Percentiles rank a stretch among this genome's conserved stretches.
phyloP scores from a whole-genome alignment of 2,329 filamentous ascomycete species.

The Phialophora chinensis region DNA sequence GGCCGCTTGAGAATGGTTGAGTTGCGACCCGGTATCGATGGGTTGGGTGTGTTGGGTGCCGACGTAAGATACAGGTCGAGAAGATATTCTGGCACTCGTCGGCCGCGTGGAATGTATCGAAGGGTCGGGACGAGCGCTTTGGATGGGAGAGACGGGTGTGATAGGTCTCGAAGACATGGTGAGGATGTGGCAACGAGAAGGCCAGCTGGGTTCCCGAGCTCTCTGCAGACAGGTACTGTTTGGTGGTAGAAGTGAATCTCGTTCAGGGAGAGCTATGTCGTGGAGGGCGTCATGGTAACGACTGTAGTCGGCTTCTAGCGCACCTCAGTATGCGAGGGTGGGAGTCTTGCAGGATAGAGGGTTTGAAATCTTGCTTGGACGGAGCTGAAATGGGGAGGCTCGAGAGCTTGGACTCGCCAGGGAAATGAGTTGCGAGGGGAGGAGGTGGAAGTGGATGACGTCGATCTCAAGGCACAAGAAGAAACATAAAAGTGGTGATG shows the following conservation, averaged over 20 bases:
- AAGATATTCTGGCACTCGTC: constrained; percentile 37
- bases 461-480: constrained; percentile 26
- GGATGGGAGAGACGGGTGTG: constrained; percentile 40
- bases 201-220: constrained; percentile 9
- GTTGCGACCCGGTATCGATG: constrained; percentile 37
- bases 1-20: constrained; percentile 45
- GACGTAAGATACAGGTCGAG: constrained; percentile 51
- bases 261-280: constrained; percentile 24
- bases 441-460: constrained; percentile 33
- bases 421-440: constrained; percentile 30
- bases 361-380: constrained; percentile 13
- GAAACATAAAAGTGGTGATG: constrained; percentile 18
- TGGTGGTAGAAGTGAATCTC: not conserved
- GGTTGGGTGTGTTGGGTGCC: constrained; percentile 38
- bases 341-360: not conserved
- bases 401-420: constrained; percentile 19
- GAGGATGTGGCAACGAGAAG: constrained; percentile 9
- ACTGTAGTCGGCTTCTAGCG: constrained; percentile 5
- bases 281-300: constrained; percentile 16
- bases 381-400: constrained; percentile 22
- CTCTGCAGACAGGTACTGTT: constrained; percentile 4
- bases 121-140: constrained; percentile 23
- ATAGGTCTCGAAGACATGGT: constrained; percentile 40
- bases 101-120: constrained; percentile 31
- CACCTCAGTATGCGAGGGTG: constrained; percentile 11